These are phyloP conservation scores for Trypanosoma congolense DNA, from an alignment of 208 protist genomes.

Conservation along the genomic window DNA sequence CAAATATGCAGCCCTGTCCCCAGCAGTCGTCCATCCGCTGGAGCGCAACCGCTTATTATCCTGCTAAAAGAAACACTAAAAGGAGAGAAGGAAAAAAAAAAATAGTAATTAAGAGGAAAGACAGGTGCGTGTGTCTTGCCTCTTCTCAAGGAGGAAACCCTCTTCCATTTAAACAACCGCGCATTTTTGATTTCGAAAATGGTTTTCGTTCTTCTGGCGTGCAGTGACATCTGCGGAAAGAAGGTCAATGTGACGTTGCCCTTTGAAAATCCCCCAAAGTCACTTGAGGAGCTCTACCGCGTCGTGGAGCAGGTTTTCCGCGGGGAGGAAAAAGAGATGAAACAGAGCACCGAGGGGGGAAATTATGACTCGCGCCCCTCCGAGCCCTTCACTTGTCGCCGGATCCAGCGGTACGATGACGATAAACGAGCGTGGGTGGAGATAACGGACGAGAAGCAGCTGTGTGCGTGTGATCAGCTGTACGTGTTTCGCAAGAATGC, in stretches of 20 bases:
- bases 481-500: slow-evolving; percentile 78
- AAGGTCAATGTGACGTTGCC: slow-evolving; percentile 81
- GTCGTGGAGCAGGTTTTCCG: slow-evolving; percentile 58
- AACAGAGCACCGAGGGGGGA: slow-evolving; percentile 21
- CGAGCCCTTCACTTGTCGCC: slow-evolving; percentile 70
- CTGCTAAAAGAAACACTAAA: too few species aligned
- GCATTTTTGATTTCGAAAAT: too few species aligned
- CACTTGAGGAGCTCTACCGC: slow-evolving; percentile 42
- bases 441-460: slow-evolving; percentile 26
- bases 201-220: slow-evolving; percentile 60
- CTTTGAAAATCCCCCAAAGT: slow-evolving; percentile 41
- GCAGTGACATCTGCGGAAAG: slow-evolving; percentile 62
- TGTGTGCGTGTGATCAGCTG: slow-evolving; percentile 72
- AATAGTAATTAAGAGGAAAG: too few species aligned
- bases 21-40: too few species aligned
- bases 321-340: slow-evolving; percentile 57
- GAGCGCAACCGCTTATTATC: too few species aligned
- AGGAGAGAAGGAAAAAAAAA: too few species aligned
- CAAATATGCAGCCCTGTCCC: too few species aligned
- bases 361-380: slow-evolving; percentile 24
- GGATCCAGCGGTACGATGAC: slow-evolving; percentile 67
- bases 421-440: slow-evolving; percentile 63
- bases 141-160: too few species aligned
- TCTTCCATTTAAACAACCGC: too few species aligned
- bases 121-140: too few species aligned